Percentiles rank a stretch among this genome's conserved stretches.
Evolutionary conservation across 108 stramenopile genomes (phyloP).

Genomic region (Skeletonema tropicum): DNA sequence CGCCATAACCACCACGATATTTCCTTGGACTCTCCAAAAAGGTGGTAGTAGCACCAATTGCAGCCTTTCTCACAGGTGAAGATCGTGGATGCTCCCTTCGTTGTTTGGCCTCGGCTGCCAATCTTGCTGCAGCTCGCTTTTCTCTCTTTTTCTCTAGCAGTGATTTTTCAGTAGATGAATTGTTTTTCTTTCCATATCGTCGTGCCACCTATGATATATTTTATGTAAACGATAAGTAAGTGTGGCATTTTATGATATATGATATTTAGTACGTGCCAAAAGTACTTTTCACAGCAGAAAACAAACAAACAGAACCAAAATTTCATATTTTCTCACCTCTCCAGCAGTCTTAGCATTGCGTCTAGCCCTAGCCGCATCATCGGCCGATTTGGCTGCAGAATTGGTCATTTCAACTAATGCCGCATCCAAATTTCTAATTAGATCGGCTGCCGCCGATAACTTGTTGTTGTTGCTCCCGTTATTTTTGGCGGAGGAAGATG

Average conservation of each 20-base stretch:
- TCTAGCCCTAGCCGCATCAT: slow-evolving; percentile 70
- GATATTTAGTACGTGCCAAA: too few relatives aligned
- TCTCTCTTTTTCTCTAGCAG: slow-evolving; percentile 39
- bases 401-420: slow-evolving; percentile 62
- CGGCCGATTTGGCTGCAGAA: slow-evolving; percentile 54
- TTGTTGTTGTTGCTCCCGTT: neutral
- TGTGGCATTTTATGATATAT: too few relatives aligned
- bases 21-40: neutral
- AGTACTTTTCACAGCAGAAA: too few relatives aligned
- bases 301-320: too few relatives aligned
- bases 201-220: slow-evolving; percentile 49
- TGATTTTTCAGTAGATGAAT: neutral
- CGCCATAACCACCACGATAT: neutral
- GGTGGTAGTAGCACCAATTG: neutral
- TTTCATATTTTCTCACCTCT: slow-evolving; percentile 17
- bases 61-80: neutral
- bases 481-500: neutral
- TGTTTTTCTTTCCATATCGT: slow-evolving; percentile 40
- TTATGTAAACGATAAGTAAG: too few relatives aligned
- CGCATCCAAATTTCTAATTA: slow-evolving; percentile 71
- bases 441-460: slow-evolving; percentile 63
- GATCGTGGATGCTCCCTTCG: slow-evolving; percentile 29
- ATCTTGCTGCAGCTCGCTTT: slow-evolving; percentile 17
- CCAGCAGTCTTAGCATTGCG: slow-evolving; percentile 73
- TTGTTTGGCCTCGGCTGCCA: slow-evolving; percentile 43